Evolutionary conservation across 202 grass and related monocot species (phyloP), one percentile per base, ranked within the genome.

Genomic region (Saccharum hybrid): DNA sequence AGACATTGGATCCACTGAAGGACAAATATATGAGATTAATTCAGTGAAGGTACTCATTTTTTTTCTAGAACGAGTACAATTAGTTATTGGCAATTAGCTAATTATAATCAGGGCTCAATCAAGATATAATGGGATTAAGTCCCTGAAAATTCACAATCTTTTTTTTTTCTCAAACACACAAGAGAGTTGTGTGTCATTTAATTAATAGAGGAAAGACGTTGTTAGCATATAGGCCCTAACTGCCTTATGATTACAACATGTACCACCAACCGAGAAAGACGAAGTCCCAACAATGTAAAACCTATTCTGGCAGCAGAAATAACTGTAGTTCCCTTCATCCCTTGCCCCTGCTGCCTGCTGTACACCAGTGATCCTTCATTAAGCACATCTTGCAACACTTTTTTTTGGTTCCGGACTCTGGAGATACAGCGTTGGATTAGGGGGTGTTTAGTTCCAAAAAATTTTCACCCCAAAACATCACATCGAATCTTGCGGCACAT

Each of bases 21-120:
- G 92, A 84, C 82, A 98, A 79, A 88, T 90, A 79, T 98, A 94
- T 8, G 95, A 98, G 86, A 93, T 98, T 52, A 98, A 91, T 84
- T 98, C 95, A 54, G 92, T 94, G 79, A 92, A 98, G 95, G 92
- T 98, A 85, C 36, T 42, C 71, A 66, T 49, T 74, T 65, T 78
- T 40, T 28, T 12, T 52, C 15, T 22, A 18, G 4, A 56, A 2
- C 0, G 13, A 7, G 4, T 41, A 40, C 11, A 69, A 1, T 40
- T 57, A 13, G 13, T 70, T 80, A 41, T 59, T 59, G 4, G 0
- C 6, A 6, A 57, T 12, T 70, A 57, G 18, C 51, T 4, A 16
- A 41, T 12, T 70, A 69, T 69, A 22, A 40, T 38, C 33, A 40
- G 14, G n/a, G 8, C 4, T 7, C 8, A n/a, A 68, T 8, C 7